These are phyloP conservation scores for Medicago lupulina DNA, from an alignment of 306 rosid species.

Conservation along the genomic window DNA sequence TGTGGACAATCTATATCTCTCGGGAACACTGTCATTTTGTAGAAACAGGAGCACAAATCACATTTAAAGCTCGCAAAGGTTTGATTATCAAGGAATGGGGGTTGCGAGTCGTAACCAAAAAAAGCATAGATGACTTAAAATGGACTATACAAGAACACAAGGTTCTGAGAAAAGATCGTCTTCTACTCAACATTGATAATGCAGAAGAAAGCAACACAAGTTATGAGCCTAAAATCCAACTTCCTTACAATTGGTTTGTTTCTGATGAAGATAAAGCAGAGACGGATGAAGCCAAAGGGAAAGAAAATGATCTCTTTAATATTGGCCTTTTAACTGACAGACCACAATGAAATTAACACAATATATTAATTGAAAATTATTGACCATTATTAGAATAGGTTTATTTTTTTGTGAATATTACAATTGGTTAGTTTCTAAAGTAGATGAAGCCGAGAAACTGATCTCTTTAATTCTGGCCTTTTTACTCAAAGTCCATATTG, in stretches of 20 bases:
- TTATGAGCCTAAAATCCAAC: conserved; percentile 11
- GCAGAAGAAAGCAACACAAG: not conserved
- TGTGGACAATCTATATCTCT: not conserved
- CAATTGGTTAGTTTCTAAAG: too few species aligned
- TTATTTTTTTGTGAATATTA: too few species aligned
- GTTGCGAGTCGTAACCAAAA: not conserved
- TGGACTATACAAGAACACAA: not conserved
- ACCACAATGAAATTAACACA: not conserved
- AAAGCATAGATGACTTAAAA: not conserved
- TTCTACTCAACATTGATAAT: too few species aligned
- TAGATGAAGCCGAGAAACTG: too few species aligned
- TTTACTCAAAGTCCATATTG: too few species aligned
- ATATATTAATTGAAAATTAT: not conserved
- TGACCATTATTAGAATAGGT: not conserved
- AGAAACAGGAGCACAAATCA: not conserved
- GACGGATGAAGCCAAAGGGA: not conserved
- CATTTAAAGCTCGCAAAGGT: not conserved
- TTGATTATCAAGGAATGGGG: conserved; percentile 12
- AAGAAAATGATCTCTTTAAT: not conserved
- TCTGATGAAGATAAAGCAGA: conserved; percentile 7
- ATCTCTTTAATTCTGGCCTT: too few species aligned
- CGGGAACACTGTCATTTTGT: not conserved
- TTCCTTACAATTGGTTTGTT: conserved; percentile 22
- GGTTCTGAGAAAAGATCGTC: not conserved
- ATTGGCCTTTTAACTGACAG: not conserved